These are phyloP conservation scores for Tricholoma terreum DNA, from an alignment of 768 basidiomycete species.

Conservation along the genomic window DNA sequence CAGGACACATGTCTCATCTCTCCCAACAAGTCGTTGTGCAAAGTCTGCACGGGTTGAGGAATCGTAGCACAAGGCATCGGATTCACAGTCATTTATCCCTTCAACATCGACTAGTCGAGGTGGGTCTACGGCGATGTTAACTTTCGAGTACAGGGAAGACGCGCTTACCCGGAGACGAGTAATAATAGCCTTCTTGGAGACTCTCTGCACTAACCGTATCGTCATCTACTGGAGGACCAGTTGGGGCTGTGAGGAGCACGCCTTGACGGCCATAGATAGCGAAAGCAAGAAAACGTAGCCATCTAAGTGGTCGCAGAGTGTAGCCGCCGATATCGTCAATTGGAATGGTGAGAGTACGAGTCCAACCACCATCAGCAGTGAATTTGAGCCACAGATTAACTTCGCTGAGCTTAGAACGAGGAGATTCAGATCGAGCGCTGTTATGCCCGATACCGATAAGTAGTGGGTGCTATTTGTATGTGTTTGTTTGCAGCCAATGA, in stretches of 20 bases:
- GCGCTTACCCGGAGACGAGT: constrained; percentile 7
- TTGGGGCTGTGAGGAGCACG: neutral
- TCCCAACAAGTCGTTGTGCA: constrained; percentile 1
- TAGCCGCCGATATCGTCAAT: constrained; percentile 3
- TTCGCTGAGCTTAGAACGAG: no score
- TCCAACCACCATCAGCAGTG: neutral
- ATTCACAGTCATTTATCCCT: constrained; percentile 10
- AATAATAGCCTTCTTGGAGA: constrained; percentile 10
- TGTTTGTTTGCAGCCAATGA: no score
- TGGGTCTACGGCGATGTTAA: neutral
- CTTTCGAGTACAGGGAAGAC: neutral
- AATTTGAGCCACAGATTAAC: neutral
- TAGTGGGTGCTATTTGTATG: no score
- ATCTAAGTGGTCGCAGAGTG: constrained; percentile 13
- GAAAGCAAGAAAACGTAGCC: constrained; percentile 15
- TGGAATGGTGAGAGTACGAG: constrained; percentile 8
- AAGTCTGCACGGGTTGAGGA: constrained; percentile 2
- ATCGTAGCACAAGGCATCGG: neutral
- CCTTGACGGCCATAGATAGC: constrained; percentile 13
- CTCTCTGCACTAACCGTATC: constrained; percentile 4
- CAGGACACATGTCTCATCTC: constrained; percentile 10
- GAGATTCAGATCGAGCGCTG: neutral
- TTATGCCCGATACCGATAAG: no score
- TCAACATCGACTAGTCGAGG: constrained; percentile 11
- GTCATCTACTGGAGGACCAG: constrained; percentile 8